Conservation (phyloP, 1,284 basidiomycete species). For the Fistulinella staudtii region DNA sequence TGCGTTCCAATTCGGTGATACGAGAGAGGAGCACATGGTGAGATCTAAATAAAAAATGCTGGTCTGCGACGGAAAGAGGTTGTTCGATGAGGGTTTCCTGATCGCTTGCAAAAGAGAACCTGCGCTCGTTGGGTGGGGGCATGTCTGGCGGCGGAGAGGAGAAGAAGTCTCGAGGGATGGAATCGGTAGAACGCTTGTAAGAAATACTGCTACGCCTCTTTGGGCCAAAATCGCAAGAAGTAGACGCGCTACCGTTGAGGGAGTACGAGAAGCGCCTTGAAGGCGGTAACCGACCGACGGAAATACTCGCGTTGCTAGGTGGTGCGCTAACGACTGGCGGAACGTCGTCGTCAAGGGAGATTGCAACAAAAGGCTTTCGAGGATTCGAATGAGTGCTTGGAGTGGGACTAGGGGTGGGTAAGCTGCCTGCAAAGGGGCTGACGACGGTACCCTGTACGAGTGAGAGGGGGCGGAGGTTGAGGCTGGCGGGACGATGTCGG, state of each 20-base stretch:
- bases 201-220: slow-evolving; percentile 62
- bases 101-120: slow-evolving; percentile 38
- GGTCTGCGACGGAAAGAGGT: slow-evolving; percentile 61
- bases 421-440: slow-evolving; percentile 33
- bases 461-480: slow-evolving; percentile 68
- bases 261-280: slow-evolving; percentile 19
- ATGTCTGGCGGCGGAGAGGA: slow-evolving; percentile 68
- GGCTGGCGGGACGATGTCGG: slow-evolving; percentile 57
- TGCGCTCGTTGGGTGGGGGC: slow-evolving; percentile 60
- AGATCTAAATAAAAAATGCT: slow-evolving; percentile 78
- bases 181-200: slow-evolving; percentile 54
- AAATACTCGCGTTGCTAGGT: slow-evolving; percentile 6
- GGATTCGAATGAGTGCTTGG: slow-evolving; percentile 42
- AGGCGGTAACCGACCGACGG: slow-evolving; percentile 11
- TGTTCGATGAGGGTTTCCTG: slow-evolving; percentile 39
- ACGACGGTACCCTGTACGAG: slow-evolving; percentile 50
- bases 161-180: slow-evolving; percentile 36
- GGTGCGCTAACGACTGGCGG: slow-evolving; percentile 27
- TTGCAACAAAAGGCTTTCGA: slow-evolving; percentile 48
- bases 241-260: slow-evolving; percentile 8
- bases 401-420: slow-evolving; percentile 54
- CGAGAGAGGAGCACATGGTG: slow-evolving; percentile 75
- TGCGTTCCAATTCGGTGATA: slow-evolving; percentile 73
- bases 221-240: slow-evolving; percentile 7
- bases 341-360: slow-evolving; percentile 33